phyloP scores from a whole-genome alignment of 192 early-diverging fungal species.

The Thamnidium elegans region DNA sequence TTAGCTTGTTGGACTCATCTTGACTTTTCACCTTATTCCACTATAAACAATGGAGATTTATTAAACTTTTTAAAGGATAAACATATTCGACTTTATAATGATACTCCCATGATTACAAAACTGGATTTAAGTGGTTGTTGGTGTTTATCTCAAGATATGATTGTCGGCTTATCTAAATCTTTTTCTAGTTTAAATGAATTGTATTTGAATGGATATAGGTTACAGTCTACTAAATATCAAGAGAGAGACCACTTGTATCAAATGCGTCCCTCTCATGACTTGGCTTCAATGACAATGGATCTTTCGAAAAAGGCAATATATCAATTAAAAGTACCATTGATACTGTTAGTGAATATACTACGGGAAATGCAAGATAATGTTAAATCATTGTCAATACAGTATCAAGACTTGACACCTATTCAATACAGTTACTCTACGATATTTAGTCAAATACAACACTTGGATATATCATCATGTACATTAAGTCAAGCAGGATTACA shows the following conservation, averaged over 20 bases:
- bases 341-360: neutral
- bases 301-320: constrained; percentile 7
- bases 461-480: constrained; percentile 26
- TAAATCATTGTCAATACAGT: constrained; percentile 12
- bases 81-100: constrained; percentile 11
- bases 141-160: constrained; percentile 13
- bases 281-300: constrained; percentile 19
- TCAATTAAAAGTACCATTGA: neutral
- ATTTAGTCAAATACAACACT: constrained; percentile 8
- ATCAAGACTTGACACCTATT: constrained; percentile 5
- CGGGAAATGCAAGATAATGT: neutral
- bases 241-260: constrained; percentile 25
- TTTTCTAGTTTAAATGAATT: constrained; percentile 4
- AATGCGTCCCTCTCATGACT: constrained; percentile 14
- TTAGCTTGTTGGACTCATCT: constrained; percentile 24
- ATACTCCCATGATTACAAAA: neutral
- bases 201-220: constrained; percentile 16
- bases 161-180: constrained; percentile 4
- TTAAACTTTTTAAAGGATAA: constrained; percentile 17
- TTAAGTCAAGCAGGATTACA: constrained; percentile 26
- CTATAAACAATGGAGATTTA: constrained; percentile 11
- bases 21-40: constrained; percentile 21
- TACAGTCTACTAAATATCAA: constrained; percentile 1
- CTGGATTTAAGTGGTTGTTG: constrained; percentile 11
- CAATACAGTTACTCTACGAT: neutral